Evolutionary conservation across 1,284 basidiomycete species (phyloP).

Genomic region (Melampsora larici-populina): DNA sequence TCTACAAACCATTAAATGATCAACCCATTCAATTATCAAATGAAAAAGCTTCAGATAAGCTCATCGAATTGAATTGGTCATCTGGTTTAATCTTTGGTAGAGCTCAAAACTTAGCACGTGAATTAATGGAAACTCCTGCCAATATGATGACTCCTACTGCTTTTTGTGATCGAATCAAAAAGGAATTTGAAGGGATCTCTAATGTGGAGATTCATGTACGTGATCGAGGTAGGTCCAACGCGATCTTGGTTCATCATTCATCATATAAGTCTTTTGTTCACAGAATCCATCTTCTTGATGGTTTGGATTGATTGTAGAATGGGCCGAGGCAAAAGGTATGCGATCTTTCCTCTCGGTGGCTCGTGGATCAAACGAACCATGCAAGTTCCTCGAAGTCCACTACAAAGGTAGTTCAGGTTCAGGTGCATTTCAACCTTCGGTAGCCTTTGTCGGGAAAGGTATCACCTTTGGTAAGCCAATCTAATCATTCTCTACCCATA

Average conservation of each 20-base stretch:
- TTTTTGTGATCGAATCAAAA: slow-evolving; percentile 62
- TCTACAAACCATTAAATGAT: slow-evolving; percentile 23
- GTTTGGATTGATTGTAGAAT: slow-evolving; percentile 1
- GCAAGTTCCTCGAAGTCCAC: slow-evolving; percentile 81
- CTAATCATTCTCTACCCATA: neutral
- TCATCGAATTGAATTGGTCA: slow-evolving; percentile 37
- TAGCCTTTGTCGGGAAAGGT: slow-evolving; percentile 81
- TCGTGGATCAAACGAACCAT: slow-evolving; percentile 74
- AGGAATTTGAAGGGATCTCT: slow-evolving; percentile 66
- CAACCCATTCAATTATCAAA: slow-evolving; percentile 12
- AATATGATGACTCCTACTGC: slow-evolving; percentile 74
- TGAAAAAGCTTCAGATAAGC: slow-evolving; percentile 17
- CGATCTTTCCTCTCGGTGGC: slow-evolving; percentile 81
- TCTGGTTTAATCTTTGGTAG: slow-evolving; percentile 62
- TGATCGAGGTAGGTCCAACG: slow-evolving; percentile 62
- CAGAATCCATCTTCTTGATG: neutral
- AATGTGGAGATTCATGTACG: slow-evolving; percentile 70
- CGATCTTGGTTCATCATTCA: too few species aligned
- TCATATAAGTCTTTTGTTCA: neutral
- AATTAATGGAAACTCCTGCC: slow-evolving; percentile 78
- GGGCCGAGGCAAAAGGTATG: slow-evolving; percentile 40
- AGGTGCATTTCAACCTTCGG: slow-evolving; percentile 60
- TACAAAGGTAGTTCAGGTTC: slow-evolving; percentile 66
- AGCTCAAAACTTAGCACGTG: slow-evolving; percentile 76
- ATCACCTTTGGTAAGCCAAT: slow-evolving; percentile 64